phyloP scores from a whole-genome alignment of 768 basidiomycete species.

The Rhodotorula paludigena region DNA sequence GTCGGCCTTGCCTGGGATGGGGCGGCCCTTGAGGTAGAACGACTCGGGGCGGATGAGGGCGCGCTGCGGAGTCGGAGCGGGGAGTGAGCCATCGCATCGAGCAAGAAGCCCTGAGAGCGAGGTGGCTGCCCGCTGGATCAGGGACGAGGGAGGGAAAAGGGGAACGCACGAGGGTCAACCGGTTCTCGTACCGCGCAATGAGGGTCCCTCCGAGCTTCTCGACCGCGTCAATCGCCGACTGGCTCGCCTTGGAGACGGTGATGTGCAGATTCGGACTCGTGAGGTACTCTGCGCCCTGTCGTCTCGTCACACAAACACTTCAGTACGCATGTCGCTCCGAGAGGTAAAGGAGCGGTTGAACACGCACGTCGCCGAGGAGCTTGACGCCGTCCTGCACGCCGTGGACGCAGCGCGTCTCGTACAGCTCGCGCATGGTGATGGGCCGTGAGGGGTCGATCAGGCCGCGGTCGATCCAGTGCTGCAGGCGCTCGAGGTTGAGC shows the following conservation, averaged over 20 bases:
- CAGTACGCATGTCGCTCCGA: conserved; percentile 62
- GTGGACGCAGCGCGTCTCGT: conserved; percentile 83
- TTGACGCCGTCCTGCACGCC: conserved; percentile 82
- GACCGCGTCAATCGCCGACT: conserved; percentile 76
- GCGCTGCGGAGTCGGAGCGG: conserved; percentile 16
- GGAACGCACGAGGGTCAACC: conserved; percentile 55
- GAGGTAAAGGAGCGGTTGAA: background rate
- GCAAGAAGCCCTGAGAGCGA: too few species aligned
- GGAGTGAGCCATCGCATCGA: too few species aligned
- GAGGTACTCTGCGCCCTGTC: conserved; percentile 63
- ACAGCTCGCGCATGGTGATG: conserved; percentile 78
- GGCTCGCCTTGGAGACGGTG: conserved; percentile 75
- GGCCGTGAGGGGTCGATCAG: conserved; percentile 71
- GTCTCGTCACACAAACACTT: background rate
- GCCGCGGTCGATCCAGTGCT: conserved; percentile 83
- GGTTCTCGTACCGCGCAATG: conserved; percentile 86
- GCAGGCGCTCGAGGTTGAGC: conserved; percentile 79
- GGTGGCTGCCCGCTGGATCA: too few species aligned
- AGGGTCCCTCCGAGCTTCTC: conserved; percentile 76
- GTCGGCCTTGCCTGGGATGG: conserved; percentile 38
- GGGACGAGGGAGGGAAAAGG: background rate
- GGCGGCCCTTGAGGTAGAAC: conserved; percentile 18
- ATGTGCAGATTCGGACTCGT: conserved; percentile 61
- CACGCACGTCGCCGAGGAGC: conserved; percentile 72
- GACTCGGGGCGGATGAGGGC: conserved; percentile 36